Percentiles rank a stretch among this genome's conserved stretches.
Conservation (phyloP, 2,329 filamentous ascomycete species). For the Epichloe baconii region DNA sequence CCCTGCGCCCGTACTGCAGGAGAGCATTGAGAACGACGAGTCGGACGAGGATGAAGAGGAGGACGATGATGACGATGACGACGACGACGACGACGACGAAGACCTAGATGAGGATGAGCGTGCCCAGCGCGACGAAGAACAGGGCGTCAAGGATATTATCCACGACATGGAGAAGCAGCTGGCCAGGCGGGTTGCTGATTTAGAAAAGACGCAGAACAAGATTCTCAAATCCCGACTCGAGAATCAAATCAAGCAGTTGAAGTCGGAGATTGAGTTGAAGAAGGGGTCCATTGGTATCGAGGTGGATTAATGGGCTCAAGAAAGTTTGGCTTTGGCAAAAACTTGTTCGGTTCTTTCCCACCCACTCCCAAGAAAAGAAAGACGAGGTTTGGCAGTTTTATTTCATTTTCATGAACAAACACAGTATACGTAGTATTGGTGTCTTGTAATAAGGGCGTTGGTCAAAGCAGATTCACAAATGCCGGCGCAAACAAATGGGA, state of each 20-base stretch:
- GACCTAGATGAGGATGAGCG: conserved; percentile 40
- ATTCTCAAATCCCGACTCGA: conserved; percentile 39
- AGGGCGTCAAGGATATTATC: conserved; percentile 43
- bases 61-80: conserved; percentile 28
- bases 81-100: conserved; percentile 34
- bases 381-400: background rate
- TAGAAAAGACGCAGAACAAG: conserved; percentile 29
- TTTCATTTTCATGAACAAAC: background rate
- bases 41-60: conserved; percentile 32
- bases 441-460: too few relatives aligned
- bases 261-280: conserved; percentile 31
- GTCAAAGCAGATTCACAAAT: too few relatives aligned
- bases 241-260: conserved; percentile 34
- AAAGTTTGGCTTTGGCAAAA: too few relatives aligned
- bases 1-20: conserved; percentile 28
- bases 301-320: conserved; percentile 18
- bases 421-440: too few relatives aligned
- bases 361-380: too few relatives aligned
- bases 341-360: too few relatives aligned
- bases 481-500: too few relatives aligned
- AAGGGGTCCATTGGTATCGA: conserved; percentile 30
- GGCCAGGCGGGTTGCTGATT: conserved; percentile 29
- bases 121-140: conserved; percentile 34
- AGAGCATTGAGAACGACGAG: conserved; percentile 30
- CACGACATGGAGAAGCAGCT: conserved; percentile 39